Base-by-base conservation (phyloP, 2,329 filamentous ascomycete species). In the Calycina marina region DNA sequence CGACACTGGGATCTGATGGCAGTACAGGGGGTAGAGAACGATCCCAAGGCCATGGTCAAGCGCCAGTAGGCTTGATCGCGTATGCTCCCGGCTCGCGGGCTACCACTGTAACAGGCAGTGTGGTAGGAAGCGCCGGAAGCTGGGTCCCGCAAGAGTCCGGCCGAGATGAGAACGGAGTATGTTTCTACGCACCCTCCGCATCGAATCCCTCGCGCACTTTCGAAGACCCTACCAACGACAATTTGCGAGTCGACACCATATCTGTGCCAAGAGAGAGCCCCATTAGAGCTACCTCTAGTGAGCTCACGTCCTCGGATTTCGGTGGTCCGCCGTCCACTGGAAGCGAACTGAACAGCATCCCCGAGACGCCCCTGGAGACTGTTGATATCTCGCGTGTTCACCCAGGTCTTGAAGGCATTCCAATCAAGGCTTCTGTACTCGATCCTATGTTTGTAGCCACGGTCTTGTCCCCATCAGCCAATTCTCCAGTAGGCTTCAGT, bases 351-450 rank as follows among this genome's bases (percentile, higher is more conserved):
- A 31, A 31, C n/a, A 18, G 38, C 2, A 46, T 48, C 13, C 34
- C 37, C 13, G 47, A 49, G 34, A 37, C 34, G 5, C 36, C 37
- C 5, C 16, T 28, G 6, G 47, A 51, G 15, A 58, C 65, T 16
- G 68, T 75, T 31, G 70, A 74, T 37, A 63, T 75, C 6, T 61
- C 65, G 26, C 61, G 66, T 37, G 65, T 73, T 15, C 62, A 72
- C 41, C 67, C 69, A 3, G 62, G 64, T 17, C 54, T 74, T n/a
- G 71, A 75, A 46, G 69, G 70, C 5, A 67, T 75, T 31, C 60
- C 63, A 2, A 59, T 75, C 41, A 70, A 64, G 47, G 59, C 62
- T 4, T 61, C 60, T 10, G 67, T 67, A 1, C 55, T 73, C 10
- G 59, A 38, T 10, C 49, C 50, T 18, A 38, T 38, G 1, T 54